Evolutionary conservation across 805 yeast species (phyloP), one percentile per base, ranked within the genome.

Genomic region (Ascoidea rubescens): DNA sequence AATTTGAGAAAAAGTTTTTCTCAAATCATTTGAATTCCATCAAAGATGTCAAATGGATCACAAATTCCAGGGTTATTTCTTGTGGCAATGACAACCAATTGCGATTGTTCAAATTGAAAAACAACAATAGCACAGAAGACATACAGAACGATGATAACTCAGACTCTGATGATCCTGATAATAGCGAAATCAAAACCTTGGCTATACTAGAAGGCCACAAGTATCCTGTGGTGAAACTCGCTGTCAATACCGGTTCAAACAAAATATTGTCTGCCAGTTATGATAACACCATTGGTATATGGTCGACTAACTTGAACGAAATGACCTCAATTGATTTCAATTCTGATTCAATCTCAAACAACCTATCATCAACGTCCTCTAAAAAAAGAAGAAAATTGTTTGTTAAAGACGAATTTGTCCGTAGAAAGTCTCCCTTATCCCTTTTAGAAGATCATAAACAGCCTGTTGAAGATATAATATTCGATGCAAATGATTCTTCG

Each of bases 171-270:
- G 71, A 71, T n/a, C 77, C 69, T 8, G 73, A 64, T 42, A 70
- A 78, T 14, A 83, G 78, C 59, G 79, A 75, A 52, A 93, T 89
- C 55, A 82, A 79, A 58, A 87, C 96, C 0, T 68, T 83, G 54
- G 96, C 96, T 48, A 80, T 90, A 52, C 71, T 91, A 59, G 90
- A 86, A 63, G 97, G 95, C 51, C 99, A 93, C 66, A 82, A 79
- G 58, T 90, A 88, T 7, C 82, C 96, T 5, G 88, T 93, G n/a
- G 87, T 82, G 31, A 73, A 83, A 5, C 67, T 91, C 46, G 89
- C 80, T 12, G 81, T 81, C n/a, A 70, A 78, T 51, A 66, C 65
- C 10, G 58, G 67, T 32, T 67, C 79, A 5, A 77, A 77, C 55
- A 73, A 86, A 59, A 83, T 93, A 48, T 67, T 93, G 51, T 87